These are phyloP conservation scores for Phoenix roebelenii DNA, from an alignment of 176 grass and related monocot genomes.

Conservation along the genomic window DNA sequence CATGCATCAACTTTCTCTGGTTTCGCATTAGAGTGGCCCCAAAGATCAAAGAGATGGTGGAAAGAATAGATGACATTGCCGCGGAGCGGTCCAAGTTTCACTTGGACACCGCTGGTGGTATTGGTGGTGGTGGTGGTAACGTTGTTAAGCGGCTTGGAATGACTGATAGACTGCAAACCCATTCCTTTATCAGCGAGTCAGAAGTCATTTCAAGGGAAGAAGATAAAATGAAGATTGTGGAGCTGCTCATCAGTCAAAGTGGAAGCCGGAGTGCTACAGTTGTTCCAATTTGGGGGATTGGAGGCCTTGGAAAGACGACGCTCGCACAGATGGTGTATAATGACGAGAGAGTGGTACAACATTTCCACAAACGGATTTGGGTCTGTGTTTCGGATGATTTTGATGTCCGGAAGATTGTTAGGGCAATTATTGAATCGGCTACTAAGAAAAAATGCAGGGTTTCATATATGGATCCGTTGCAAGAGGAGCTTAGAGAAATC, in stretches of 20 bases:
- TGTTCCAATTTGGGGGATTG: conserved; percentile 36
- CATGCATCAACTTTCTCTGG: not conserved
- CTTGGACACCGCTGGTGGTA: not conserved
- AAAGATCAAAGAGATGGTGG: conserved; percentile 1
- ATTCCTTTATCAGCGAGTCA: conserved; percentile 9
- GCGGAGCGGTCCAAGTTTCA: conserved; percentile 1
- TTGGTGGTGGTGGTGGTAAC: too few species aligned
- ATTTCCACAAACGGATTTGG: conserved; percentile 32
- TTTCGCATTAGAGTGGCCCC: not conserved
- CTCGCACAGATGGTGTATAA: conserved; percentile 37
- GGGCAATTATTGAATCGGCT: conserved; percentile 11
- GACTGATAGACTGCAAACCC: not conserved
- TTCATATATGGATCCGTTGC: not conserved
- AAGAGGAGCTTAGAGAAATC: not conserved
- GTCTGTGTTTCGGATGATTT: conserved; percentile 31
- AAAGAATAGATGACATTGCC: too few species aligned
- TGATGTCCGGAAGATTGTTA: conserved; percentile 1
- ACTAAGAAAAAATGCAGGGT: not conserved
- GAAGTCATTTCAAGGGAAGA: conserved; percentile 17
- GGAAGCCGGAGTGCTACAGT: not conserved
- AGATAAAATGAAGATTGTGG: conserved; percentile 25
- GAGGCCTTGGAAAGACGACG: conserved; percentile 36
- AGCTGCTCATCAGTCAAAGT: not conserved
- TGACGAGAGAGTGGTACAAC: not conserved
- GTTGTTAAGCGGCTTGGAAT: too few species aligned